A percentile compares a stretch with the other conserved stretches of the same genome.
These are phyloP conservation scores for Setaria italica DNA, from an alignment of 202 grass and related monocot species.

Conservation along the genomic window DNA sequence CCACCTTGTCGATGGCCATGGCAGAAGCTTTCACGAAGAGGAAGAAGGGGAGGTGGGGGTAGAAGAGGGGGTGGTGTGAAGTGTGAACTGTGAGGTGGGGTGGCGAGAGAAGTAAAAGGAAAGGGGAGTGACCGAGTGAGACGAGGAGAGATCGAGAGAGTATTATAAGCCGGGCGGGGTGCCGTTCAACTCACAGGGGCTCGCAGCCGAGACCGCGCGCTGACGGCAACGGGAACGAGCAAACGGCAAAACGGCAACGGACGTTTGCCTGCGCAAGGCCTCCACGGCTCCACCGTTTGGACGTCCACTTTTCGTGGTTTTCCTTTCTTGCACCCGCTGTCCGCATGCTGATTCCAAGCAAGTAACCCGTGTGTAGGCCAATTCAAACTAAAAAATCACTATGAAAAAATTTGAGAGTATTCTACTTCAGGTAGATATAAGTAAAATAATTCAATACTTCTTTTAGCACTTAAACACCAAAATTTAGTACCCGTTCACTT, in stretches of 20 bases:
- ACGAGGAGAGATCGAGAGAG: background rate
- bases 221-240: conserved; percentile 22
- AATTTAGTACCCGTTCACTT: background rate
- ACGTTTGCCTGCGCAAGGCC: conserved; percentile 12
- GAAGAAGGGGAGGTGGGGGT: background rate
- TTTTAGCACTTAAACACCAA: background rate
- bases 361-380: background rate
- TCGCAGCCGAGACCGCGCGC: conserved; percentile 5
- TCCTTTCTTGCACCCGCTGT: background rate
- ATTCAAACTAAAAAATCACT: background rate
- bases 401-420: background rate
- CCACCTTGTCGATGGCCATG: conserved; percentile 77
- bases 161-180: conserved; percentile 46
- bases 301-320: conserved; percentile 37
- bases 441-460: background rate
- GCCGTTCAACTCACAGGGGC: conserved; percentile 37
- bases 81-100: background rate
- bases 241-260: conserved; percentile 6
- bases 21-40: conserved; percentile 30
- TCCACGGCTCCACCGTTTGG: background rate
- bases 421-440: background rate
- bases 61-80: background rate
- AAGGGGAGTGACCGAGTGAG: background rate
- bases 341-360: background rate
- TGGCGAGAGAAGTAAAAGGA: conserved; percentile 10